Base-by-base conservation (phyloP, 805 yeast genomes). In the Wickerhamomyces tratensis region DNA sequence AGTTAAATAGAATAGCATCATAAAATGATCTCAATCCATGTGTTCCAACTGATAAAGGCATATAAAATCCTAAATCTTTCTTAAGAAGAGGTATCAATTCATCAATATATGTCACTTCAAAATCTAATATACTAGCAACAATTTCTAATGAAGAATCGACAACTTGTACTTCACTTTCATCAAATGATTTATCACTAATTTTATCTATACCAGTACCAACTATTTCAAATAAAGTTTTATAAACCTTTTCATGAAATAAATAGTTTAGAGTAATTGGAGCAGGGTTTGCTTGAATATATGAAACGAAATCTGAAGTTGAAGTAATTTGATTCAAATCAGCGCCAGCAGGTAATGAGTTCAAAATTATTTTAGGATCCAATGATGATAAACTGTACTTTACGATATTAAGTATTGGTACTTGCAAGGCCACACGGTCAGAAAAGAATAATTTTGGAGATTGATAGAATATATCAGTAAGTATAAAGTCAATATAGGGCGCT, bases 401-500 rank as follows among this genome's bases (percentile, higher is more conserved):
- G 12, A 82, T 66, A 2, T 67, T 59, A 36, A 87, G 54, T 26
- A 86, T 67, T 1, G 73, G 67, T 3, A 60, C 47, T 52, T 85
- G 89, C 10, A 89, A 50, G 2, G 68, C 57, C 27, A 64, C 49
- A 38, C 54, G 59, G 14, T 52, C 63, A 31, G 64, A 46, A 11
- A 69, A 55, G 29, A 56, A 56, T 5, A 75, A 57, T 8, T 67
- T 59, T 3, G 63, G 54, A 3, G 85, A 64, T 26, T 76, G 72
- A 7, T 71, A 73, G 49, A 88, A 76, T 0, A 88, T 76, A 37
- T 82, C 84, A 11, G 71, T 63, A n/a, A 84, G 54, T 12, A 88
- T 57, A 51, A 76, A 87, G 41, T 86, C 91, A 42, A 85, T 58
- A 52, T 89, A 91, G 4, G 93, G 87, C 76, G 88, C 77, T 6